Evolutionary conservation across 2,329 filamentous ascomycete species (phyloP), one percentile per base, ranked within the genome.

Genomic region (Aspergillus versicolor): DNA sequence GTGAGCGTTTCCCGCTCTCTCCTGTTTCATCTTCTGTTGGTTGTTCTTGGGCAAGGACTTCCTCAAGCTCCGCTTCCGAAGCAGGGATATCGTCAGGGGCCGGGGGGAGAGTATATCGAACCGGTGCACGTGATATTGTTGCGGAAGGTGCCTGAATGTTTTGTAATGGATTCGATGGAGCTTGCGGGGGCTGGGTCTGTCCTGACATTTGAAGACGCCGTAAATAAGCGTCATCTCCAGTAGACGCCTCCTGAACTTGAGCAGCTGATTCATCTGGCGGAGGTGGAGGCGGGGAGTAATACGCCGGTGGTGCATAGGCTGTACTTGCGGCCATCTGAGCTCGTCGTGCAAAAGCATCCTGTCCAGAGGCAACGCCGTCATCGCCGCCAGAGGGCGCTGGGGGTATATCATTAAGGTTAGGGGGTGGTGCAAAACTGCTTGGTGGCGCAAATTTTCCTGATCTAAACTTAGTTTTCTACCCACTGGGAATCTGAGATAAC

Each of bases 51-150:
- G 73, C 77, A 37, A 81, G 60, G 44, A 77, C 70, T 58, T 77
- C 75, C 63, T 82, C 79, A 44, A 82, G 71, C 63, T 82, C 77
- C 38, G 81, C 78, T 67, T 83, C 77, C 7, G 83, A 80, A 7
- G 79, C 75, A 17, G 80, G 79, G n/a, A 82, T 74, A 43, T 81
- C 79, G 57, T 76, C 75, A 30, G 82, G 79, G 9, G 82, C 74
- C 11, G 79, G 75, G 3, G 82, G 81, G 40, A 82, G 70, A 56
- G 77, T 81, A 73, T 96, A 96, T 62, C 87, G 88, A 11, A 96
- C 84, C 1, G 92, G 90, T 0, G 89, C 88, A 42, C 88, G 84
- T 42, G 90, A 90, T 70, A 95, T 93, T 7, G 85, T 87, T 11
- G 83, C 79, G n/a, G 79, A 69, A 42, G 71, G 65, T 22, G 72